Conservation (phyloP, 495 filamentous ascomycete genomes). For the Hypoxylon subgilvum region DNA sequence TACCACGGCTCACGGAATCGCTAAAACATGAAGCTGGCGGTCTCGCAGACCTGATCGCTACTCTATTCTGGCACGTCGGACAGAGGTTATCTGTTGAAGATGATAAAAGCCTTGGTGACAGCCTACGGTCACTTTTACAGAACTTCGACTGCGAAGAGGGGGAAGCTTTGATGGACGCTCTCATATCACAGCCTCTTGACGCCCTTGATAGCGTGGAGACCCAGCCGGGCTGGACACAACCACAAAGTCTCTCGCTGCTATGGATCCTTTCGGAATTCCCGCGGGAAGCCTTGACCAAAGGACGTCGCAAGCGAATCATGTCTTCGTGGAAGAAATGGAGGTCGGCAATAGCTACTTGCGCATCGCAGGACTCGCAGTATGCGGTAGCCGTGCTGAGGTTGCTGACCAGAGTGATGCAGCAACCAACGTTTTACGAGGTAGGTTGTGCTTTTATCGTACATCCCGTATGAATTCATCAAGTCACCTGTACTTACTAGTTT, state of each 20-base stretch:
- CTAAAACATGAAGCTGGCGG: constrained; percentile 22
- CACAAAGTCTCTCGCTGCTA: constrained; percentile 23
- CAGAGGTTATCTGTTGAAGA: constrained; percentile 1
- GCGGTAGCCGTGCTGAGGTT: constrained; percentile 47
- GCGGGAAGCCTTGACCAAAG: constrained; percentile 40
- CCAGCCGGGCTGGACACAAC: constrained; percentile 35
- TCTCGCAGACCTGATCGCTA: constrained; percentile 29
- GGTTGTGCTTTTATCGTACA: neutral
- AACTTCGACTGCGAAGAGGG: constrained; percentile 38
- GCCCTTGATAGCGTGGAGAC: constrained; percentile 26
- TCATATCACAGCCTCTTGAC: constrained; percentile 35
- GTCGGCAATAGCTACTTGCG: constrained; percentile 15
- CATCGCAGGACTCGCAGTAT: constrained; percentile 28
- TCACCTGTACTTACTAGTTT: constrained; percentile 22
- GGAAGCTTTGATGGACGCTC: constrained; percentile 36
- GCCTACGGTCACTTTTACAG: constrained; percentile 27
- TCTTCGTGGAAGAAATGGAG: constrained; percentile 40
- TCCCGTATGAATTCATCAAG: too few relatives aligned
- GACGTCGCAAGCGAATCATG: constrained; percentile 48
- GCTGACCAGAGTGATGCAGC: constrained; percentile 54
- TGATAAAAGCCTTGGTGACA: constrained; percentile 2
- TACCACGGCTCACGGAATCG: constrained; percentile 34
- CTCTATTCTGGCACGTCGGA: constrained; percentile 32
- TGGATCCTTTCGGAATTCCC: constrained; percentile 26
- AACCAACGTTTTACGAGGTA: constrained; percentile 58